Base-by-base conservation (phyloP, 352 stramenopile genomes). In the Globisporangium nagaii region DNA sequence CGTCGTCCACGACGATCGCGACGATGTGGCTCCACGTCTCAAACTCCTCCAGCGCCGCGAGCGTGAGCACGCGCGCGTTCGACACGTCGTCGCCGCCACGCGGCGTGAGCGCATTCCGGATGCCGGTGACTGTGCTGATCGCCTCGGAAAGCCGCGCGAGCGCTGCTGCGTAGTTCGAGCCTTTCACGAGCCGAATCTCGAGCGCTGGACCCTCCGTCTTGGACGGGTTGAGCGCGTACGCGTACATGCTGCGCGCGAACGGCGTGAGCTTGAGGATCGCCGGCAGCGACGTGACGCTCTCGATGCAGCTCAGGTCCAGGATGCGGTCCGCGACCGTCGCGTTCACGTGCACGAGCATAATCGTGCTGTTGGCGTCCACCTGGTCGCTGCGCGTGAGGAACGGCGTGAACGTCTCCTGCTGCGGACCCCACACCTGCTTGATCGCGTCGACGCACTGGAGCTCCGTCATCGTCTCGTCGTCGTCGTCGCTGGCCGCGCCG, bases 241-340 rank as follows among this genome's bases (percentile, higher is more conserved):
- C 63, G 30, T 71, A 73, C 24, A 70, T 72, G n/a, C 72, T 81
- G n/a, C 73, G 73, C 0, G 75, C 78, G 51, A 88, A 88, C 27
- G 78, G 78, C 62, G 75, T 88, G 47, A 88, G 75, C 60, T 88
- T 88, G 47, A 88, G 63, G 66, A 88, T 79, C 0, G 78, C 65
- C 11, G 78, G 78, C 30, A 88, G 37, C 6, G 71, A 56, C 3
- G 73, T 81, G 20, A 86, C 79, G 40, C 67, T 77, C 17, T 64
- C 52, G 4, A 89, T 58, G 30, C 79, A 89, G 3, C 67, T 57
- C 12, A 87, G 53, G 13, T 71, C 70, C 1, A 81, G 37, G 10
- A 89, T 69, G 2, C 54, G 35, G 22, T 89, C 70, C 10, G 66
- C 79, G 0, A 77, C 46, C 0, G 47, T 48, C 12, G 70, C 63